Evolutionary conservation across 192 early-diverging fungal species (phyloP).

Genomic region (Ambispora gerdemannii): DNA sequence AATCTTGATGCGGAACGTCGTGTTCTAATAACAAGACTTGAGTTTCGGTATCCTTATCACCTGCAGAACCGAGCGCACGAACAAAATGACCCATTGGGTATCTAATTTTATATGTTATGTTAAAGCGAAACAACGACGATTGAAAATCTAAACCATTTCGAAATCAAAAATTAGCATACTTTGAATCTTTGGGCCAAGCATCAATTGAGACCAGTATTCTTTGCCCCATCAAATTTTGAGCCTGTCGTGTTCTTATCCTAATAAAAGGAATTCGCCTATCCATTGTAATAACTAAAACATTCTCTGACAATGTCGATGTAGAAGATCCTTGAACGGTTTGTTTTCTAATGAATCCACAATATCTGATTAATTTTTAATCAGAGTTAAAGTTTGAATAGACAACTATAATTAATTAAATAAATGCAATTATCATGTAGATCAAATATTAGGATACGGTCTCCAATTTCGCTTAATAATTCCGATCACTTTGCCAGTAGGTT

Average conservation of each 20-base stretch:
- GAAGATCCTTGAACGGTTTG: conserved; percentile 57
- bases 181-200: conserved; percentile 77
- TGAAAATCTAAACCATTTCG: too few relatives aligned
- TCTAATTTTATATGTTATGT: conserved; percentile 38
- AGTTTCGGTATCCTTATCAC: conserved; percentile 93
- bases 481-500: conserved; percentile 86
- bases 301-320: conserved; percentile 59
- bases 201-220: conserved; percentile 94
- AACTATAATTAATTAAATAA: not conserved
- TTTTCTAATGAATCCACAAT: conserved; percentile 87
- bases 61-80: conserved; percentile 82
- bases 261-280: conserved; percentile 94
- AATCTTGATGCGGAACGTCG: conserved; percentile 92
- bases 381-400: not conserved
- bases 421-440: not conserved
- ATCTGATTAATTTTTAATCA: conserved; percentile 28
- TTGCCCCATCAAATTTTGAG: conserved; percentile 68
- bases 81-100: conserved; percentile 92
- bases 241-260: conserved; percentile 88
- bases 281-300: conserved; percentile 84
- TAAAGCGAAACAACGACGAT: too few relatives aligned
- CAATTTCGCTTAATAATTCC: conserved; percentile 94
- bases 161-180: too few relatives aligned
- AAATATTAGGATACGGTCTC: conserved; percentile 57
- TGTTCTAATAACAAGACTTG: conserved; percentile 95